These are phyloP conservation scores for Metschnikowia orientalis DNA, from an alignment of 805 yeast species.

Conservation along the genomic window DNA sequence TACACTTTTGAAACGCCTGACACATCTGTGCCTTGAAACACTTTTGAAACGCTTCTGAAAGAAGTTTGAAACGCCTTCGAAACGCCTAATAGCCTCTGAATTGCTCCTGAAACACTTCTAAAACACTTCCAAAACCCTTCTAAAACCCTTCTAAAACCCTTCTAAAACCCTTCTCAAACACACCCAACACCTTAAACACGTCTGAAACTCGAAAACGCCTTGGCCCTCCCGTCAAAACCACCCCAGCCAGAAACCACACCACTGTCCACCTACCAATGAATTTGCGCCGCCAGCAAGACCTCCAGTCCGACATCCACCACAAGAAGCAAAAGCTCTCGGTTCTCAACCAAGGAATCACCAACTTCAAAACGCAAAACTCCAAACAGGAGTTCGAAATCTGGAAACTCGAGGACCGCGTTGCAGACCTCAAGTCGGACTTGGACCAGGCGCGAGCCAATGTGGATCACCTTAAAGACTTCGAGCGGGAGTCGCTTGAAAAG, in stretches of 20 bases:
- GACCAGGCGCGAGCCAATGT: slow-evolving; percentile 33
- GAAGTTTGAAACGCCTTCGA: too few species aligned
- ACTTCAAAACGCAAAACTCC: slow-evolving; percentile 35
- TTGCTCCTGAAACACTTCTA: too few species aligned
- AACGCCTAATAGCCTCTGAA: too few species aligned
- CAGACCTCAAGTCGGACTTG: slow-evolving; percentile 34
- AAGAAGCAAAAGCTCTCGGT: slow-evolving; percentile 10
- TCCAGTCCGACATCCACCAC: slow-evolving; percentile 8
- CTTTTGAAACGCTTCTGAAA: too few species aligned
- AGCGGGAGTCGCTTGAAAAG: slow-evolving; percentile 19
- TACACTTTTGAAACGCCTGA: too few species aligned
- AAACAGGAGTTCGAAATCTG: slow-evolving; percentile 34
- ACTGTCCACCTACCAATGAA: not conserved
- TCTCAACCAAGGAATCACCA: slow-evolving; percentile 18
- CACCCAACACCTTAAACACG: too few species aligned
- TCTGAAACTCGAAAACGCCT: too few species aligned
- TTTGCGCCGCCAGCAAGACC: slow-evolving; percentile 7
- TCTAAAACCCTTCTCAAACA: too few species aligned
- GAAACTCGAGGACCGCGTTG: slow-evolving; percentile 31
- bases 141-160: too few species aligned
- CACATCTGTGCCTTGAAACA: too few species aligned
- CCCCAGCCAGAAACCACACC: not conserved
- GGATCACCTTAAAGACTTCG: slow-evolving; percentile 24
- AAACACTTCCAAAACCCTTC: too few species aligned
- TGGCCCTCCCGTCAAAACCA: too few species aligned